A percentile compares a stretch with the other conserved stretches of the same genome.
These are phyloP conservation scores for Monilinia laxa DNA, from an alignment of 2,329 filamentous ascomycete genomes.

Conservation along the genomic window DNA sequence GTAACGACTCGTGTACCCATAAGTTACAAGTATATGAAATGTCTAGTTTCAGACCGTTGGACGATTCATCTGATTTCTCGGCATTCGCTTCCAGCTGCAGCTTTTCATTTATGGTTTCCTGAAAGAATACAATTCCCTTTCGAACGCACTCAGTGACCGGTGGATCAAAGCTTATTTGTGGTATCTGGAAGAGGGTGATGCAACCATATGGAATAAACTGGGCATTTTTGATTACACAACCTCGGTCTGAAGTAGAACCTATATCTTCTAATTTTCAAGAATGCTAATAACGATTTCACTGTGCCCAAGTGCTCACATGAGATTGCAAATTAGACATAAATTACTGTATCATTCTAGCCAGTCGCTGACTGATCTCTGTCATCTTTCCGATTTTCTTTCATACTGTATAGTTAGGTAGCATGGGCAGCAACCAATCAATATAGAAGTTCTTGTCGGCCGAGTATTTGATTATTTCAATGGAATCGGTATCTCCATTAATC, in stretches of 20 bases:
- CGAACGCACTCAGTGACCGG: constrained; percentile 8
- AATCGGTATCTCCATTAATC: too few relatives aligned
- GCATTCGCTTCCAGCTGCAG: neutral
- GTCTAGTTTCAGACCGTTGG: neutral
- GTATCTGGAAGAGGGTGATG: too few relatives aligned
- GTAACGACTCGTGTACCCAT: too few relatives aligned
- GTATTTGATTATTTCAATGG: neutral
- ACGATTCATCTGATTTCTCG: neutral
- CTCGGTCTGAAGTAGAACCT: neutral
- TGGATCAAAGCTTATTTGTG: neutral
- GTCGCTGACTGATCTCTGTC: too few relatives aligned
- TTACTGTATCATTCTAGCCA: too few relatives aligned
- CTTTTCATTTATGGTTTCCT: neutral
- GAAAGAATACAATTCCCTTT: neutral
- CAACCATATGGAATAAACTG: too few relatives aligned
- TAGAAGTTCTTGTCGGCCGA: too few relatives aligned
- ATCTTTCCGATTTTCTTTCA: too few relatives aligned
- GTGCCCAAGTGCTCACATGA: neutral
- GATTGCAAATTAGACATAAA: neutral
- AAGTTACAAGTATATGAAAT: constrained; percentile 3
- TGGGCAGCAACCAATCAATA: too few relatives aligned
- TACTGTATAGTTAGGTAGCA: too few relatives aligned
- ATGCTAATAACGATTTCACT: neutral
- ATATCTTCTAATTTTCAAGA: neutral
- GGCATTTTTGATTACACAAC: neutral